phyloP scores from a whole-genome alignment of 768 basidiomycete genomes.

The Multifurca ochricompacta region DNA sequence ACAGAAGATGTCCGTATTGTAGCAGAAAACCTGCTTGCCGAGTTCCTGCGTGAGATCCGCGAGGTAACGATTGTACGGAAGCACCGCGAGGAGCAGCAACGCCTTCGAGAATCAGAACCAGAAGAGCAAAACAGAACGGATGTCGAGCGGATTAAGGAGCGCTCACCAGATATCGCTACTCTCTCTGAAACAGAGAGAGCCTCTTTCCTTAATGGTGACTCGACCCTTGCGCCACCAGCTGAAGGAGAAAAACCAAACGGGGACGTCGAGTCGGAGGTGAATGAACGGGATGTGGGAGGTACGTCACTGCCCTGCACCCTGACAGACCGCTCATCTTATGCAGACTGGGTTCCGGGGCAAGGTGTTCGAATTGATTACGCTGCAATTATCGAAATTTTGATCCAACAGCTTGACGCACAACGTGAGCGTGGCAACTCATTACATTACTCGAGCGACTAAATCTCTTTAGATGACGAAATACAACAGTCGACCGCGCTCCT shows the following conservation, averaged over 20 bases:
- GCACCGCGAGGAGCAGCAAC: slow-evolving; percentile 44
- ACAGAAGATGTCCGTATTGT: slow-evolving; percentile 88
- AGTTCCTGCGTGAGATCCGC: slow-evolving; percentile 85
- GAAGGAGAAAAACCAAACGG: slow-evolving; percentile 19
- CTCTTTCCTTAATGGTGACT: slow-evolving; percentile 4
- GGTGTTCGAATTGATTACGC: slow-evolving; percentile 87
- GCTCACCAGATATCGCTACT: not conserved
- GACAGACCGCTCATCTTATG: not conserved
- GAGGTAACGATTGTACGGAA: slow-evolving; percentile 73
- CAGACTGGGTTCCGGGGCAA: slow-evolving; percentile 90
- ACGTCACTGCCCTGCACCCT: not conserved
- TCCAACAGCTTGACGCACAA: slow-evolving; percentile 76
- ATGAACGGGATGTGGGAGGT: slow-evolving; percentile 52
- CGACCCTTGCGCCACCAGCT: slow-evolving; percentile 28
- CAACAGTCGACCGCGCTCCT: slow-evolving; percentile 90
- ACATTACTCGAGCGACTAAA: not conserved
- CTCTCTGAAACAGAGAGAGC: slow-evolving; percentile 5
- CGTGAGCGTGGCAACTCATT: slow-evolving; percentile 37
- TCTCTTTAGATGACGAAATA: slow-evolving; percentile 73
- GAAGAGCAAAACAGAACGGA: slow-evolving; percentile 7
- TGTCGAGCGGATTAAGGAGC: slow-evolving; percentile 5
- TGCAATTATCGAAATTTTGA: slow-evolving; percentile 88
- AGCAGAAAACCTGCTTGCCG: slow-evolving; percentile 81
- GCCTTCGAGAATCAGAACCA: slow-evolving; percentile 7
- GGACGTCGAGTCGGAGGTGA: slow-evolving; percentile 37